phyloP scores from a whole-genome alignment of 2,329 filamentous ascomycete genomes.

The Colletotrichum sojae region DNA sequence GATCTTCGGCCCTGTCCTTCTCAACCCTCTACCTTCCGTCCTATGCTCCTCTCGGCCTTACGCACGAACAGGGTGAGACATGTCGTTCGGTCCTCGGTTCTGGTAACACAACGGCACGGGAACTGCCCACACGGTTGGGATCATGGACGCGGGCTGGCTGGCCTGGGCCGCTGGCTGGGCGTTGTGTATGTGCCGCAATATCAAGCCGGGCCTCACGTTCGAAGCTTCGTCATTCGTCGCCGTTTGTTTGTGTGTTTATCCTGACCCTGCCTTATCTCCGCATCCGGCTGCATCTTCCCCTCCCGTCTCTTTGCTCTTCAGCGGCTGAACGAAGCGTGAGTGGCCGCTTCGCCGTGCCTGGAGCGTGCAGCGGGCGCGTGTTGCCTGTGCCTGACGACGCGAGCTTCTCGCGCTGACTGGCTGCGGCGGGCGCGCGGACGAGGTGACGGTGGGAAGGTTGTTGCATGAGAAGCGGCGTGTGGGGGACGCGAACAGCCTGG shows the following conservation, averaged over 20 bases:
- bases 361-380: not conserved
- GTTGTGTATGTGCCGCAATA: not conserved
- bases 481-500: constrained; percentile 9
- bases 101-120: constrained; percentile 20
- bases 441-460: constrained; percentile 26
- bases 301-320: constrained; percentile 13
- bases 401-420: constrained; percentile 10
- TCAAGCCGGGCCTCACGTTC: not conserved
- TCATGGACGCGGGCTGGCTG: not conserved
- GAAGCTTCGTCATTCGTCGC: not conserved
- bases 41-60: too few species aligned
- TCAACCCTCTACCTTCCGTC: too few species aligned
- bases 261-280: not conserved
- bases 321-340: constrained; percentile 11
- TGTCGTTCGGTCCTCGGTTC: constrained; percentile 17
- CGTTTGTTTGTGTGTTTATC: not conserved
- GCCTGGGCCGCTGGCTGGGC: not conserved
- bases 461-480: constrained; percentile 26
- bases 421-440: constrained; percentile 1
- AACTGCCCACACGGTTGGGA: constrained; percentile 1
- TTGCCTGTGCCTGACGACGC: constrained; percentile 21
- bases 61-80: constrained; percentile 20
- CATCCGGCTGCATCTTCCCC: not conserved
- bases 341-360: constrained; percentile 7
- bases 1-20: too few species aligned